Percentiles rank a stretch among this genome's conserved stretches.
These are phyloP conservation scores for Trichoderma sp. DNA, from an alignment of 2,329 filamentous ascomycete species.

Conservation along the genomic window DNA sequence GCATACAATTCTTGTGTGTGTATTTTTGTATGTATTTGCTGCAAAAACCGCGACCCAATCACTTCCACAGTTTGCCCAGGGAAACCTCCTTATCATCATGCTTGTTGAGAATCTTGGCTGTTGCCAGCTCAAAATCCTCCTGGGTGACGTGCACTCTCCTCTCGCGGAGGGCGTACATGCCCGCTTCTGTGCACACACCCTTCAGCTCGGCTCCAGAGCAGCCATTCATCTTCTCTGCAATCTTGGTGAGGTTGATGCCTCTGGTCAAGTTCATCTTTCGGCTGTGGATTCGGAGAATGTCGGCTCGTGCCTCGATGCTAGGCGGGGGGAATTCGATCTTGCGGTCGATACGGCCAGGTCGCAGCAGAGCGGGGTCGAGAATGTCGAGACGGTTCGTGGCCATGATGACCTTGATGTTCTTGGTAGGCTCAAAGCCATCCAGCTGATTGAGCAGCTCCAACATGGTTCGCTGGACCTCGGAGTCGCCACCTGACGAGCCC, in stretches of 20 bases:
- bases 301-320: slow-evolving; percentile 91
- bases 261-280: slow-evolving; percentile 98
- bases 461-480: slow-evolving; percentile 98
- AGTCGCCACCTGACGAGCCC: slow-evolving; percentile 91
- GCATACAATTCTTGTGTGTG: background rate
- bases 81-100: slow-evolving; percentile 98
- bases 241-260: slow-evolving; percentile 97
- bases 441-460: slow-evolving; percentile 96
- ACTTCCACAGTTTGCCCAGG: slow-evolving; percentile 76
- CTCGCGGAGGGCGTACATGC: slow-evolving; percentile 96
- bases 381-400: slow-evolving; percentile 98
- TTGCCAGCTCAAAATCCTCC: slow-evolving; percentile 97
- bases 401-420: slow-evolving; percentile 99
- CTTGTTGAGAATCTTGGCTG: slow-evolving; percentile 99
- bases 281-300: slow-evolving; percentile 96
- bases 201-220: slow-evolving; percentile 97
- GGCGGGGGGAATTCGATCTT: slow-evolving; percentile 99
- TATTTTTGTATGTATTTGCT: slow-evolving; percentile 18
- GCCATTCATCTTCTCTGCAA: slow-evolving; percentile 99
- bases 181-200: slow-evolving; percentile 97
- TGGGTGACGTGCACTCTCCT: slow-evolving; percentile 96
- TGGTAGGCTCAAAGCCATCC: slow-evolving; percentile 97
- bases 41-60: slow-evolving; percentile 24
- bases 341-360: slow-evolving; percentile 95
- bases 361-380: slow-evolving; percentile 87